Evolutionary conservation across 2,329 filamentous ascomycete species (phyloP), one percentile per base, ranked within the genome.

Genomic region (Trichophyton benhamiae): DNA sequence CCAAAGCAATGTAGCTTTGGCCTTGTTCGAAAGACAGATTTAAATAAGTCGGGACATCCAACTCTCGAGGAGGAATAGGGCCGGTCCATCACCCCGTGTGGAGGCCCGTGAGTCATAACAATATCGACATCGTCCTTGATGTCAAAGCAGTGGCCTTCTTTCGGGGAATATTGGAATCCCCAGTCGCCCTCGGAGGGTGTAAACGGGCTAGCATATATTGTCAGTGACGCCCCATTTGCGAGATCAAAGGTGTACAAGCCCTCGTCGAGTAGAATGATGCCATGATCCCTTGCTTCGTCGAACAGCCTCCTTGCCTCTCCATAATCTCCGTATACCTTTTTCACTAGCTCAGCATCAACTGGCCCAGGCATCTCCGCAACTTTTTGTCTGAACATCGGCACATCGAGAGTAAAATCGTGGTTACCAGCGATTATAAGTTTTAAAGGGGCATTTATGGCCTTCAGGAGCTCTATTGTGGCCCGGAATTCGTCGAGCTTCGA

Each of bases 371-470:
- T 70, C 2, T 63, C 61, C 8, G 33, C 33, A 27, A 74, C 61
- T 48, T 73, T 74, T 9, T 66, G 65, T 49, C 71, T 62, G 57
- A 79, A 82, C 0, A 67, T 67, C 0, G 66, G 65, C 2, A 65
- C 66, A 60, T 81, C 75, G 46, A 76, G 63, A 2, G 72, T 77
- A 55, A 76, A 74, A 65, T 84, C 80, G 65, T 83, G 81, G 62
- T 83, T 83, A 1, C 82, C 80, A 1, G 80, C 75, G 62, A 84
- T 82, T 48, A 78, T 75, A 2, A 83, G 71, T 64, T 82, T 83
- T 5, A 83, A 71, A 0, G 78, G 76, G 1, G 80, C 78, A 5
- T 74, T 64, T n/a, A 81, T 67, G 1, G 61, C 59, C 3, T 73
- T 67, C 3, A 44, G n/a, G 41, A 17, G n/a, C 83, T 70, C 46